A percentile compares a stretch with the other conserved stretches of the same genome.
Conservation (phyloP, 148 eudicot species). For the Diospyros kaki region DNA sequence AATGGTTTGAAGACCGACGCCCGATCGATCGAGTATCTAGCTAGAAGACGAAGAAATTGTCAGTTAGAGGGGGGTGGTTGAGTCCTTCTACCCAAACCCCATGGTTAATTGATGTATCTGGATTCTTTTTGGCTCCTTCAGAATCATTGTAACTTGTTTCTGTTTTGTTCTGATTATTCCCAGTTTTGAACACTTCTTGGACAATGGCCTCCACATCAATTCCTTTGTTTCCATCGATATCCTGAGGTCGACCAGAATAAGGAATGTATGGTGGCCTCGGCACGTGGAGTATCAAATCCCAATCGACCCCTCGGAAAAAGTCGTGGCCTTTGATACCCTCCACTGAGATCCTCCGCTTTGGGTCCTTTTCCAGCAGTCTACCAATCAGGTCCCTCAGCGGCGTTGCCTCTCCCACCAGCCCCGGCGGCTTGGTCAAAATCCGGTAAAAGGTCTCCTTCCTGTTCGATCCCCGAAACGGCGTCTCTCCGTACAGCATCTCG, state of each 20-base stretch:
- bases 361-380: slow-evolving; percentile 60
- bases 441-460: slow-evolving; percentile 70
- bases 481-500: slow-evolving; percentile 79
- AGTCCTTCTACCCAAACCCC: slow-evolving; percentile 26
- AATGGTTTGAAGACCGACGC: neutral
- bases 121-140: too few relatives aligned
- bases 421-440: slow-evolving; percentile 42
- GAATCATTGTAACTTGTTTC: too few relatives aligned
- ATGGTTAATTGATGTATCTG: slow-evolving; percentile 12
- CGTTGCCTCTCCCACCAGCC: slow-evolving; percentile 67
- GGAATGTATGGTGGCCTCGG: slow-evolving; percentile 76
- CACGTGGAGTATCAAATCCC: slow-evolving; percentile 51
- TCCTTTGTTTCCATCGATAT: slow-evolving; percentile 31
- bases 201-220: slow-evolving; percentile 68
- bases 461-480: slow-evolving; percentile 70
- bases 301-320: slow-evolving; percentile 58
- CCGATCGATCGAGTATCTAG: neutral
- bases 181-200: slow-evolving; percentile 41
- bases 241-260: slow-evolving; percentile 26
- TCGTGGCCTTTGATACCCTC: slow-evolving; percentile 73
- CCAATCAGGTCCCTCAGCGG: slow-evolving; percentile 76
- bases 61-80: slow-evolving; percentile 21
- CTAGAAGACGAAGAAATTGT: slow-evolving; percentile 28
- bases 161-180: neutral
- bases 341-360: slow-evolving; percentile 43